phyloP scores from a whole-genome alignment of 169 alveolate species.

The Neospora caninum region DNA sequence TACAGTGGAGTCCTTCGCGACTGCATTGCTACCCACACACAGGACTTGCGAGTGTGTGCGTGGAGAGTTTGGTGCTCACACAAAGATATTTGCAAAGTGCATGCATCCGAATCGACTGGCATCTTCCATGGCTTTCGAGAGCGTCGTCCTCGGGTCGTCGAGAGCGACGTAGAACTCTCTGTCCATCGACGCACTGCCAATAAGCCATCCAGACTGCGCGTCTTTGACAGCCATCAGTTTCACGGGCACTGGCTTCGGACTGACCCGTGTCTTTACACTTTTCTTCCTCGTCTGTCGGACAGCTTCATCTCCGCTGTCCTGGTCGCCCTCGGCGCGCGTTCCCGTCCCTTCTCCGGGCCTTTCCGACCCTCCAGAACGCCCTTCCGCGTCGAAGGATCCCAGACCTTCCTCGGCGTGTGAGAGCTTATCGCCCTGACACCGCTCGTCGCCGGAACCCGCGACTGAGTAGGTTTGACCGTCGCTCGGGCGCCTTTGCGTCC shows the following conservation, averaged over 20 bases:
- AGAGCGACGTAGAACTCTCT: slow-evolving; percentile 41
- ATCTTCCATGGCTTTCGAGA: slow-evolving; percentile 45
- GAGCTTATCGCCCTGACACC: too few species aligned
- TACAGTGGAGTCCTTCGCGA: too few species aligned
- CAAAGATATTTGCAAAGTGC: slow-evolving; percentile 51
- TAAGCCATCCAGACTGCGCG: slow-evolving; percentile 41
- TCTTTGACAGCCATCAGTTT: slow-evolving; percentile 35
- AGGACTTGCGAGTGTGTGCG: too few species aligned
- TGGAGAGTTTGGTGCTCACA: background rate
- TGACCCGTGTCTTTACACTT: background rate
- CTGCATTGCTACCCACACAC: too few species aligned
- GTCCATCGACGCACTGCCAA: slow-evolving; percentile 2
- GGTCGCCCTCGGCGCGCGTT: background rate
- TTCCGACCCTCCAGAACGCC: background rate
- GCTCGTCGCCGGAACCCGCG: too few species aligned
- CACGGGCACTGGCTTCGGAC: background rate
- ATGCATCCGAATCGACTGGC: background rate
- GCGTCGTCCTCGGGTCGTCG: slow-evolving; percentile 38
- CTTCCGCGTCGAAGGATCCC: background rate
- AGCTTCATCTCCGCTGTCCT: background rate
- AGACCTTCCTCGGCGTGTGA: background rate
- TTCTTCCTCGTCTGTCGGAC: background rate
- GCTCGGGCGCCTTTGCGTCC: too few species aligned
- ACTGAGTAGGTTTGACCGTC: too few species aligned
- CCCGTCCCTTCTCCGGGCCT: background rate